Conservation (phyloP, 192 early-diverging fungal species). For the Linnemannia schmuckeri region DNA sequence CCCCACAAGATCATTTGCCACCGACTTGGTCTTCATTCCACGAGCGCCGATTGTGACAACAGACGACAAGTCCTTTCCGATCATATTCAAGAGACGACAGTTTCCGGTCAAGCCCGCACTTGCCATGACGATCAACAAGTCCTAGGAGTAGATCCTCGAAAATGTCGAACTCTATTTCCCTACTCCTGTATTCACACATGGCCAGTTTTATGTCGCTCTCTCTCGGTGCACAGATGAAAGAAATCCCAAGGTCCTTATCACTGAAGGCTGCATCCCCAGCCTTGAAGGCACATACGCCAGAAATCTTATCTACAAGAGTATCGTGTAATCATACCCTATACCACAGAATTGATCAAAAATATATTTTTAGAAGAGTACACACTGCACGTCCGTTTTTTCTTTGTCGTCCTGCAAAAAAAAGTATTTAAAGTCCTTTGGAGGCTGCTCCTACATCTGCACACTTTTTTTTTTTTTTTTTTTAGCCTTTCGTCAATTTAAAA, state of each 20-base stretch:
- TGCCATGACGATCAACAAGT: constrained; percentile 37
- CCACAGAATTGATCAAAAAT: too few species aligned
- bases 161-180: constrained; percentile 24
- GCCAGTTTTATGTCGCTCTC: constrained; percentile 14
- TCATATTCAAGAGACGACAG: constrained; percentile 20
- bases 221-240: background rate
- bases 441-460: too few species aligned
- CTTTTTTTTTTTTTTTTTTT: too few species aligned
- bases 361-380: too few species aligned
- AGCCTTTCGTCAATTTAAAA: too few species aligned
- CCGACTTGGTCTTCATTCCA: constrained; percentile 25
- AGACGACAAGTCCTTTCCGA: constrained; percentile 1
- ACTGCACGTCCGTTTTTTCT: too few species aligned
- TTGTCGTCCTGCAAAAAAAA: too few species aligned
- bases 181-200: background rate
- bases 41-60: constrained; percentile 12
- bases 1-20: background rate
- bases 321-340: too few species aligned
- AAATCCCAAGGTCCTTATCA: background rate
- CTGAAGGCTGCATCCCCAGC: too few species aligned
- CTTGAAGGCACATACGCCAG: too few species aligned
- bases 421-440: too few species aligned
- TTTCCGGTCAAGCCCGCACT: constrained; percentile 25
- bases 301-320: too few species aligned
- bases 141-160: constrained; percentile 18